Evolutionary conservation across 1,284 basidiomycete genomes (phyloP).

Genomic region (Mycosarcoma maydis): DNA sequence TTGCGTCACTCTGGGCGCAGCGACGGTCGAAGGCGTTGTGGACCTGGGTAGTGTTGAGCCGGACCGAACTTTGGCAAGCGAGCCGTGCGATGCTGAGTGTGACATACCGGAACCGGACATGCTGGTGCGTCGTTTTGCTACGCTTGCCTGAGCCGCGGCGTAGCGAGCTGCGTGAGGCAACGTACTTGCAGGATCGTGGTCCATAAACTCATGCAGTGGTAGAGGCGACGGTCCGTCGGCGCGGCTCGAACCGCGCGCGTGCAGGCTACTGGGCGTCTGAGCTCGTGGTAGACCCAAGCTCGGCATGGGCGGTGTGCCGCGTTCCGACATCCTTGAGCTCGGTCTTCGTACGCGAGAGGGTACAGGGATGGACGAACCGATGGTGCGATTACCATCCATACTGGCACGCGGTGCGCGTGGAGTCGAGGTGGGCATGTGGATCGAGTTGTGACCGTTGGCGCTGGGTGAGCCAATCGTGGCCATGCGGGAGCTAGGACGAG

Average conservation of each 20-base stretch:
- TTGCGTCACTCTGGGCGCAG: slow-evolving; percentile 11
- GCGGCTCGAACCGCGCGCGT: slow-evolving; percentile 16
- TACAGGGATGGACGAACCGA: slow-evolving; percentile 57
- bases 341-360: slow-evolving; percentile 51
- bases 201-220: slow-evolving; percentile 54
- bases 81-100: slow-evolving; percentile 22
- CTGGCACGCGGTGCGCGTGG: slow-evolving; percentile 35
- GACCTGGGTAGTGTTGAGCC: slow-evolving; percentile 18
- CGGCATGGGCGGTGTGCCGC: slow-evolving; percentile 37
- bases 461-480: slow-evolving; percentile 30
- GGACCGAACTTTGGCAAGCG: slow-evolving; percentile 28
- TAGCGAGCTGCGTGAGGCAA: slow-evolving; percentile 40
- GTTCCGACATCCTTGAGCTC: slow-evolving; percentile 44
- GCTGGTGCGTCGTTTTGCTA: slow-evolving; percentile 31
- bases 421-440: slow-evolving; percentile 28
- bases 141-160: slow-evolving; percentile 15
- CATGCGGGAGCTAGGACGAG: slow-evolving; percentile 60
- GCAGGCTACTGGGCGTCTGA: slow-evolving; percentile 18
- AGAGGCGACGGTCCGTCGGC: slow-evolving; percentile 32
- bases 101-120: slow-evolving; percentile 17
- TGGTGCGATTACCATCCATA: slow-evolving; percentile 41
- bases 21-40: slow-evolving; percentile 11
- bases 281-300: slow-evolving; percentile 39
- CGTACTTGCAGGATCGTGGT: slow-evolving; percentile 51
- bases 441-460: slow-evolving; percentile 11